Conservation (phyloP, 2,329 filamentous ascomycete genomes). For the Alternaria sp. region DNA sequence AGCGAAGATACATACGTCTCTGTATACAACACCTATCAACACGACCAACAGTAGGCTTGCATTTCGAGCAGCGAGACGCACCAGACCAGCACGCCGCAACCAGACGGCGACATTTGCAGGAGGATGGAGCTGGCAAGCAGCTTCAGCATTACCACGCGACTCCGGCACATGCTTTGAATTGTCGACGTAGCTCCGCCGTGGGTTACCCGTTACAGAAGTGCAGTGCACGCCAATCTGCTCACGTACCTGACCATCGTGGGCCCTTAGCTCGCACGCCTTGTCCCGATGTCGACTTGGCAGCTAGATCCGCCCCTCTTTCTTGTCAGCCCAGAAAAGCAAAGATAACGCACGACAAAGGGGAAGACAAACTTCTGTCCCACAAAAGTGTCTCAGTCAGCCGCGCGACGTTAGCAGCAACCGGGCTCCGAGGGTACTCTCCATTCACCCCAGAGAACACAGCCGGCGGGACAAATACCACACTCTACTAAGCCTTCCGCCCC, state of each 20-base stretch:
- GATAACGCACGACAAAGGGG: slow-evolving; percentile 8
- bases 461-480: neutral
- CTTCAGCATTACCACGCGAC: slow-evolving; percentile 2
- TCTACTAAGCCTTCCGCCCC: slow-evolving; percentile 16
- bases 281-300: slow-evolving; percentile 6
- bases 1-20: neutral
- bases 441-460: slow-evolving; percentile 3
- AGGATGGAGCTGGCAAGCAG: neutral
- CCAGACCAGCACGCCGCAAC: neutral
- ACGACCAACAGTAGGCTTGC: neutral
- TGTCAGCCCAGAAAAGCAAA: slow-evolving; percentile 24
- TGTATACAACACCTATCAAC: neutral
- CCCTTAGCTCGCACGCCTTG: slow-evolving; percentile 13
- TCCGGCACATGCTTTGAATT: slow-evolving; percentile 12
- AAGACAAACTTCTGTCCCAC: slow-evolving; percentile 6
- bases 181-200: slow-evolving; percentile 14
- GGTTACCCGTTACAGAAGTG: neutral
- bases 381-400: slow-evolving; percentile 17
- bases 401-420: slow-evolving; percentile 1
- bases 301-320: slow-evolving; percentile 11
- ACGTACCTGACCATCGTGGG: slow-evolving; percentile 18
- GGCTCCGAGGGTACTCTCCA: neutral
- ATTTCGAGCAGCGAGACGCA: neutral
- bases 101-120: neutral
- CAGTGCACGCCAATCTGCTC: slow-evolving; percentile 23